Percentiles rank a stretch among this genome's conserved stretches.
These are phyloP conservation scores for Metschnikowia orientalis DNA, from an alignment of 805 yeast genomes.

Conservation along the genomic window DNA sequence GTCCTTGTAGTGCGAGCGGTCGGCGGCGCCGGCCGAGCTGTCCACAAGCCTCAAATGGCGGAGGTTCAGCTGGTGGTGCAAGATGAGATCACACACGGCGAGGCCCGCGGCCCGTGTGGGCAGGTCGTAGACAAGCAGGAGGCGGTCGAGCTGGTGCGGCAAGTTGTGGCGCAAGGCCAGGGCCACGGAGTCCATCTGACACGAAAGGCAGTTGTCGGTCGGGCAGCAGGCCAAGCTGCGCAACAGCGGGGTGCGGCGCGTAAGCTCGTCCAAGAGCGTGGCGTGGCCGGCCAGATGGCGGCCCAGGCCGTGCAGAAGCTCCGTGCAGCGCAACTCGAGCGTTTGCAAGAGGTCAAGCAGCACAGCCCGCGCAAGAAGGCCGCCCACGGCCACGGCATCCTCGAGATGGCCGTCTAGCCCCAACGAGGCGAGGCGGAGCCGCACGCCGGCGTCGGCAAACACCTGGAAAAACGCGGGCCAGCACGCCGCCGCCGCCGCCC, in stretches of 20 bases:
- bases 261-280: constrained; percentile 10
- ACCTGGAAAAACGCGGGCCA: constrained; percentile 22
- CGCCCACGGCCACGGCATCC: constrained; percentile 12
- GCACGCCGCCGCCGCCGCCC: constrained; percentile 9
- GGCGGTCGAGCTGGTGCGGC: constrained; percentile 8
- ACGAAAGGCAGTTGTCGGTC: constrained; percentile 12
- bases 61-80: constrained; percentile 7
- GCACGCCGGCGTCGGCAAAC: constrained; percentile 1
- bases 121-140: constrained; percentile 7
- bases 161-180: constrained; percentile 2
- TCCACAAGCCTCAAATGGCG: constrained; percentile 6
- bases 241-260: constrained; percentile 8
- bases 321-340: constrained; percentile 19
- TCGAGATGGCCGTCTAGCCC: constrained; percentile 24
- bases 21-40: constrained; percentile 3
- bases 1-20: constrained; percentile 3
- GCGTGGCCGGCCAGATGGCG: constrained; percentile 10
- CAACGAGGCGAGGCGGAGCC: constrained; percentile 11
- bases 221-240: constrained; percentile 8
- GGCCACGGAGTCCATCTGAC: constrained; percentile 9
- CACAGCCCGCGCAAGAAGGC: constrained; percentile 10
- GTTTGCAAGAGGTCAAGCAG: constrained; percentile 14
- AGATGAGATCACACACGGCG: constrained; percentile 2
- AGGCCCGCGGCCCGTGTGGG: constrained; percentile 8
- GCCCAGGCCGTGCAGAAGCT: constrained; percentile 20